Conservation (phyloP, 345 rosid species). For the Stellera chamaejasme region DNA sequence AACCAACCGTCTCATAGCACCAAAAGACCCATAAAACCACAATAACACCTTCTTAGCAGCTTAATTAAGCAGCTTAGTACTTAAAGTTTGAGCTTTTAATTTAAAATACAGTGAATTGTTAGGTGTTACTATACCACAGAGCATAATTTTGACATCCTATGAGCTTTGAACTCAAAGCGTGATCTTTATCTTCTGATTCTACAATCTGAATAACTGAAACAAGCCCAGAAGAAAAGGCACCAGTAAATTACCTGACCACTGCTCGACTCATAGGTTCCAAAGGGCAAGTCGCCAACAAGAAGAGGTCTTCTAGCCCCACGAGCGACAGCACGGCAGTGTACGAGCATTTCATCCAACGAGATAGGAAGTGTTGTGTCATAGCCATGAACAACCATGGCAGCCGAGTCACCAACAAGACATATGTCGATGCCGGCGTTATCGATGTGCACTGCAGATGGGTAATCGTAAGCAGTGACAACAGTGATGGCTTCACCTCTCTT, state of each 20-base stretch:
- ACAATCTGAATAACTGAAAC: neutral
- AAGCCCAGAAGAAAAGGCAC: neutral
- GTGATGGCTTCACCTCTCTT: conserved; percentile 58
- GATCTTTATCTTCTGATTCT: no score
- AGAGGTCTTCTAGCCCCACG: conserved; percentile 75
- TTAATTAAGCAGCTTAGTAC: no score
- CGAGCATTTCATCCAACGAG: conserved; percentile 87
- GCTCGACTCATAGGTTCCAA: conserved; percentile 82
- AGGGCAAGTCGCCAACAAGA: conserved; percentile 91
- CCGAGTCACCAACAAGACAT: conserved; percentile 87
- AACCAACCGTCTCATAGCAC: conserved; percentile 7
- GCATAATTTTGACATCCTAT: no score
- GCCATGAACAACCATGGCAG: conserved; percentile 96
- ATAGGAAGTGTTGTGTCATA: conserved; percentile 93
- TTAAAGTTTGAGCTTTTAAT: no score
- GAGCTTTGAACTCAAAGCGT: no score
- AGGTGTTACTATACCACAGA: no score
- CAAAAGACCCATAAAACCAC: neutral
- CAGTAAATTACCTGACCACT: conserved; percentile 38
- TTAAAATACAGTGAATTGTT: no score
- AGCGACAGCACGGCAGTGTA: conserved; percentile 82
- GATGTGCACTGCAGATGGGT: conserved; percentile 79
- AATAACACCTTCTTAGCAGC: no score
- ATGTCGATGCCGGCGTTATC: conserved; percentile 80
- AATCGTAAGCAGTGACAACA: conserved; percentile 79